Conservation (phyloP, 352 stramenopile species). For the Blastocystis sp. region DNA sequence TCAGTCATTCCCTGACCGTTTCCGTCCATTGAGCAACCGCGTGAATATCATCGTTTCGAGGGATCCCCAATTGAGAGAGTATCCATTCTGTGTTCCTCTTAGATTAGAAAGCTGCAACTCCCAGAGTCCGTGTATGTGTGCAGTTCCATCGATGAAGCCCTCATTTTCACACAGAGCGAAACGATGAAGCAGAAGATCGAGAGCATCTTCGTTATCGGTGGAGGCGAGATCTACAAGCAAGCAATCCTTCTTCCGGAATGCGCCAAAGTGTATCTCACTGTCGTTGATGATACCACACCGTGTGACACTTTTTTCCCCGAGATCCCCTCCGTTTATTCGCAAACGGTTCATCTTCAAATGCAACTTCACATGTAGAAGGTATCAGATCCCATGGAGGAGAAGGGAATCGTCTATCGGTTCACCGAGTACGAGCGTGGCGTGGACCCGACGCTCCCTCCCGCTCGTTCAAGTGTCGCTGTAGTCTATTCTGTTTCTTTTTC, state of each 20-base stretch:
- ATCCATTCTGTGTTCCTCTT: neutral
- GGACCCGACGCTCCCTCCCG: neutral
- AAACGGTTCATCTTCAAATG: neutral
- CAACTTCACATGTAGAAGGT: neutral
- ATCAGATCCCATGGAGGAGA: constrained; percentile 49
- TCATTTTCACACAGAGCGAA: constrained; percentile 67
- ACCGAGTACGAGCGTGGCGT: constrained; percentile 60
- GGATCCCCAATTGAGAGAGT: constrained; percentile 61
- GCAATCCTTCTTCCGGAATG: constrained; percentile 74
- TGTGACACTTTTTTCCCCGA: constrained; percentile 83
- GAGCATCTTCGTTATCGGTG: constrained; percentile 91
- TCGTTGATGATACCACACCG: constrained; percentile 72
- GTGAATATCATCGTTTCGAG: constrained; percentile 88
- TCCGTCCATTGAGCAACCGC: constrained; percentile 81
- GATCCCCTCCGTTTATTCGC: constrained; percentile 44
- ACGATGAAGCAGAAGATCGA: constrained; percentile 65
- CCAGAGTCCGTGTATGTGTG: constrained; percentile 63
- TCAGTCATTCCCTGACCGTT: constrained; percentile 88
- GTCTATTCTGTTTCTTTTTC: neutral
- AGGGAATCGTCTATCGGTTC: constrained; percentile 65
- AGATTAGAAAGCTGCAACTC: constrained; percentile 26
- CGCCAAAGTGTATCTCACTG: constrained; percentile 76
- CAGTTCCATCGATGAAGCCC: constrained; percentile 75
- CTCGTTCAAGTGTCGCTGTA: neutral
- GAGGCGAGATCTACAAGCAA: constrained; percentile 81